Evolutionary conservation across 768 basidiomycete genomes (phyloP).

Genomic region (Hebeloma cylindrosporum): DNA sequence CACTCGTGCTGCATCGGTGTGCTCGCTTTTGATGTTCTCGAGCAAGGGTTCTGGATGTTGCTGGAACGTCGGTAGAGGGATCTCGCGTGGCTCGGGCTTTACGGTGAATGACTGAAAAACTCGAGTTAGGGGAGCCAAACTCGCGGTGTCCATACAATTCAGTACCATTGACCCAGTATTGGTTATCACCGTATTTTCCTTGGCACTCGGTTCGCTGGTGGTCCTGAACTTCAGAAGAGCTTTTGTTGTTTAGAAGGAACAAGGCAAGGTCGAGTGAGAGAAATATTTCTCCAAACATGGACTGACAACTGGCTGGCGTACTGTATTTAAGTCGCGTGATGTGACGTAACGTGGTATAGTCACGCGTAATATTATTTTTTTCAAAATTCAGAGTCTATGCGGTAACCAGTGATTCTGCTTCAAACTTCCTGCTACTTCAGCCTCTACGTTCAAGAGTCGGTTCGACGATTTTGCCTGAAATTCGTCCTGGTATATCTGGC

Average conservation of each 20-base stretch:
- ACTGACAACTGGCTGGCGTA: too few species aligned
- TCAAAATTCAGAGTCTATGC: slow-evolving; percentile 44
- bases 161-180: too few species aligned
- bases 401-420: slow-evolving; percentile 64
- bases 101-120: slow-evolving; percentile 17
- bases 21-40: slow-evolving; percentile 31
- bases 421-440: slow-evolving; percentile 57
- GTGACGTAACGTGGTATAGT: background rate
- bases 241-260: too few species aligned
- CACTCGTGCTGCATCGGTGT: slow-evolving; percentile 25
- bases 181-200: too few species aligned
- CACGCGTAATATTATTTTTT: slow-evolving; percentile 4
- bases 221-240: too few species aligned
- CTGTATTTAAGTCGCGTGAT: too few species aligned
- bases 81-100: slow-evolving; percentile 30
- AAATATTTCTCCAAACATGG: too few species aligned
- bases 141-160: too few species aligned
- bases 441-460: slow-evolving; percentile 49
- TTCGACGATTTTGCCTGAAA: background rate
- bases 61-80: slow-evolving; percentile 7
- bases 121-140: background rate
- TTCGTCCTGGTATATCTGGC: too few species aligned
- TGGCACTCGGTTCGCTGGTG: too few species aligned
- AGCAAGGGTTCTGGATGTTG: slow-evolving; percentile 1
- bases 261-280: too few species aligned